phyloP scores from a whole-genome alignment of 73 alveolate species.

The Paramecium primaurelia region DNA sequence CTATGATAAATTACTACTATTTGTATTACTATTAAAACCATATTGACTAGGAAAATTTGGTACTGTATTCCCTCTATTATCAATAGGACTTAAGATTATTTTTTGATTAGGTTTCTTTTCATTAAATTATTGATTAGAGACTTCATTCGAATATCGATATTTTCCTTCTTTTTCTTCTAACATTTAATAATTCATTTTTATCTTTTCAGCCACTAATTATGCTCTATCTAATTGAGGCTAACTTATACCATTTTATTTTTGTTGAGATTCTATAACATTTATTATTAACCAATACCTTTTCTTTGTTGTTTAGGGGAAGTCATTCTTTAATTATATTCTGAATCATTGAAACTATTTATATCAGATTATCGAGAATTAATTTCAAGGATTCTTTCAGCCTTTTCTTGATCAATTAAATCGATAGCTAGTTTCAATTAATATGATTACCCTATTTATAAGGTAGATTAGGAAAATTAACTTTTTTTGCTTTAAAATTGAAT shows the following conservation, averaged over 20 bases:
- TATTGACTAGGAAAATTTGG: background rate
- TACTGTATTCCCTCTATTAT: slow-evolving; percentile 6
- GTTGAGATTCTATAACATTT: background rate
- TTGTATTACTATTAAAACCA: background rate
- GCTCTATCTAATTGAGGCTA: background rate
- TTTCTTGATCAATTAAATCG: background rate
- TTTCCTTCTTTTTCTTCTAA: background rate
- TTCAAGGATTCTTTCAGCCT: background rate
- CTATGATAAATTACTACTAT: background rate
- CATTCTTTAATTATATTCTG: background rate
- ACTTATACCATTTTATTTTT: background rate
- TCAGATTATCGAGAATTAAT: background rate
- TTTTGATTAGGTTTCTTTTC: background rate
- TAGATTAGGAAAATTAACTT: slow-evolving; percentile 55
- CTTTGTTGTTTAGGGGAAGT: background rate
- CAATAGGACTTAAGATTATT: background rate
- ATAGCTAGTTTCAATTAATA: background rate
- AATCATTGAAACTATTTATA: background rate
- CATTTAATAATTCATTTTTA: background rate
- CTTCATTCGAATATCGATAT: background rate
- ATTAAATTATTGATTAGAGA: background rate
- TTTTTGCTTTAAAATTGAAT: slow-evolving; percentile 52
- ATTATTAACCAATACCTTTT: background rate
- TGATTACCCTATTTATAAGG: slow-evolving; percentile 53
- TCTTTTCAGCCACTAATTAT: background rate